Evolutionary conservation across 495 filamentous ascomycete genomes (phyloP), one percentile per base, ranked within the genome.

Genomic region (Aspergillus egyptiacus): DNA sequence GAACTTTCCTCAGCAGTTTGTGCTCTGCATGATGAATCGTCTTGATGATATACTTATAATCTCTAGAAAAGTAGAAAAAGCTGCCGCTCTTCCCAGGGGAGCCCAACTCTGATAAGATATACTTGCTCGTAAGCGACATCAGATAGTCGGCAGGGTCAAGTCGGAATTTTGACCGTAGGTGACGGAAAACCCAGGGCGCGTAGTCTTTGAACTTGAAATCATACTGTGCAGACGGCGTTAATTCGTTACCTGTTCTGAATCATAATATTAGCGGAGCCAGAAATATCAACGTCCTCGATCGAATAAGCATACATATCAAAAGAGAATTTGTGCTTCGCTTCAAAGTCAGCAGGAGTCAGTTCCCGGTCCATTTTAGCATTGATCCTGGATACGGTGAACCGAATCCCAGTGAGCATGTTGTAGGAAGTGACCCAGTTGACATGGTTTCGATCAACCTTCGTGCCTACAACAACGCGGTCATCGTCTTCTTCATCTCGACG

Each of bases 121-220:
- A 99, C 69, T 97, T 99, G 67, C 91, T 93, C 6, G 93, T 99
- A 52, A 99, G 75, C 8, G 93, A 99, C 82, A 99, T 91, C 28
- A 99, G 78, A 63, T 99, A 99, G 63, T 99, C 93, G 51, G 91
- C 93, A 18, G 93, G 94, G 63, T 99, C 94, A 31, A 97, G 76
- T 49, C 83, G 76, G 69, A 99, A 99, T 57, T 83, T 88, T 14
- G 85, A 74, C 44, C 93, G 85, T 48, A 99, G 76, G 67, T 91
- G 86, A 57, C 93, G 87, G 70, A 99, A 99, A 28, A 99, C 93
- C 91, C 91, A 97, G 24, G 93, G 93, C 14, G 93, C 93, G 66
- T 99, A 99, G 67, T 99, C 93, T 67, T 99, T 99, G 73, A 99
- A 99, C 65, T 99, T 99, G 80, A 97, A 99, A 70, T 99, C 93